Evolutionary conservation across 345 rosid genomes (phyloP), one percentile per base, ranked within the genome.

Genomic region (Pistacia vera): DNA sequence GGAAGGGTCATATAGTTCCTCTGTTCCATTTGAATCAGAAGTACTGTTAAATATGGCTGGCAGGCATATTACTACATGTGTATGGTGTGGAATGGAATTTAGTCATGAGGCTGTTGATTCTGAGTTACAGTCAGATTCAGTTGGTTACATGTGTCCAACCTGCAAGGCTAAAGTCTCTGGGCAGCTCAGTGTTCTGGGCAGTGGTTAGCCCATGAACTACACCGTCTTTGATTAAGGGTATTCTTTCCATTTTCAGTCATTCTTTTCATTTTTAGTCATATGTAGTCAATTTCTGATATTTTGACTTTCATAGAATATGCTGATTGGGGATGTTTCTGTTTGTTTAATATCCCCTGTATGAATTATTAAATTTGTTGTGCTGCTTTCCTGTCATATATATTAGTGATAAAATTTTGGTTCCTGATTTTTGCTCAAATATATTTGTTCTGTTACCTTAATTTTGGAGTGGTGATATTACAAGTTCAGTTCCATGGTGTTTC

Each of bases 31-130:
- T 80, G 91, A 77, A 48, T 69, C 90, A 44, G 84, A 78, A 65
- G 80, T 78, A 17, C 52, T 65, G 68, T 78, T 73, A 38, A 70
- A 79, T 63, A 58, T 74, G 72, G 70, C 62, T 44, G 69, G 67
- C 30, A 63, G 69, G 20, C 80, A 74, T 74, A 81, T 78, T 66
- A 76, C 76, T 44, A 77, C 85, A 30, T 89, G 93, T 49, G 83
- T 85, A 57, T 87, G 95, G 95, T 89, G 95, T n/a, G 90, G 89
- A 14, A 52, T 79, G 36, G 90, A 91, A 86, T 89, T 91, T 79
- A 86, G 66, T 72, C 86, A 91, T 22, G 90, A 85, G 77, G 82
- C 81, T 36, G 41, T 77, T 44, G 89, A 83, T 81, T 74, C 89
- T 11, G 89, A 87, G 58, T 17, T 83, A 63, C 91, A 86, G 74